Conservation (phyloP, 129 eudicot species). For the Centella asiatica region DNA sequence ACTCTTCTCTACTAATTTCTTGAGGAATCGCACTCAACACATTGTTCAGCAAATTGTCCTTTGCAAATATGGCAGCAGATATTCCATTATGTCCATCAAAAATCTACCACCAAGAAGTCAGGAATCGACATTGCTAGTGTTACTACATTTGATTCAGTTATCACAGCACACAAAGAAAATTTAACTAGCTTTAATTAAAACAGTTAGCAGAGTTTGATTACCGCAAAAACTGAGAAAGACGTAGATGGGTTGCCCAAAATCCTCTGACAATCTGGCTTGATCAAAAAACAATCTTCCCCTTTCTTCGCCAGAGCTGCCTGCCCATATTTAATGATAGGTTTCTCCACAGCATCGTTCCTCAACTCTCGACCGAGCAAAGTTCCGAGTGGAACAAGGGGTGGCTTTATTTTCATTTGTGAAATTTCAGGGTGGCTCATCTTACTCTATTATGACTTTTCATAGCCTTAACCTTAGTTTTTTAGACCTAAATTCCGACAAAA, state of each 20-base stretch:
- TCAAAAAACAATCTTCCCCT: conserved; percentile 83
- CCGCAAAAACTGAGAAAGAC: conserved; percentile 82
- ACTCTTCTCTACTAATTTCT: conserved; percentile 73
- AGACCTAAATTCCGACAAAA: conserved; percentile 21
- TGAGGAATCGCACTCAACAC: conserved; percentile 82
- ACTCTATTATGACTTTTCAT: conserved; percentile 28
- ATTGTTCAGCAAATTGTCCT: conserved; percentile 76
- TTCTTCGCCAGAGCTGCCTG: conserved; percentile 90
- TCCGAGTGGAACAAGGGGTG: conserved; percentile 76
- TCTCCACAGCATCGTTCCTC: conserved; percentile 67
- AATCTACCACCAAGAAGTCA: conserved; percentile 40
- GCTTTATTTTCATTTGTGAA: conserved; percentile 42
- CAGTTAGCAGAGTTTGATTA: conserved; percentile 16
- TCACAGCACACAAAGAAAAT: not conserved
- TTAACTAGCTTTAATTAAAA: conserved; percentile 1
- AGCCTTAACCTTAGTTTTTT: conserved; percentile 14
- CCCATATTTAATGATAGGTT: conserved; percentile 64
- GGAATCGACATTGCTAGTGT: conserved; percentile 7
- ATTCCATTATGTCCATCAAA: conserved; percentile 97
- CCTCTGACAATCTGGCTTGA: conserved; percentile 71
- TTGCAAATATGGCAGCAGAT: conserved; percentile 86
- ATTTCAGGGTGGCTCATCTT: conserved; percentile 60
- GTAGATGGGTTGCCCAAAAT: conserved; percentile 52
- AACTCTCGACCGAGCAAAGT: conserved; percentile 77
- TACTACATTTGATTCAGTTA: not conserved